These are phyloP conservation scores for Intubia oerlemansii DNA, from an alignment of 2,329 filamentous ascomycete species.

Conservation along the genomic window DNA sequence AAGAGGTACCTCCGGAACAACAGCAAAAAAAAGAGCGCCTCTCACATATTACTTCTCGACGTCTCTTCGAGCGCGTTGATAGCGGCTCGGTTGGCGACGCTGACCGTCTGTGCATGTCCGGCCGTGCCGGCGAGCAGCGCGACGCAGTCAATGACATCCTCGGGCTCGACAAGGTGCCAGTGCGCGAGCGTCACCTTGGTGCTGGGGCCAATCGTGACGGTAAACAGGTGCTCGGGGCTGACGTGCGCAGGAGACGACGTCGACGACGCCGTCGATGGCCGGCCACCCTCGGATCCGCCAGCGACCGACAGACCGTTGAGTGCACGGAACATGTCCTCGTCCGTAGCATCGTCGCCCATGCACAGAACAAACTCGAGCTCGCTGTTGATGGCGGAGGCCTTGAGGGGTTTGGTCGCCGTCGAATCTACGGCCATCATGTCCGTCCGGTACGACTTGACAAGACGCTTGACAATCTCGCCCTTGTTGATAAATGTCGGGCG, in stretches of 20 bases:
- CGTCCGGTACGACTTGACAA: conserved; percentile 52
- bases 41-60: too few species aligned
- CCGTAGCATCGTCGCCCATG: conserved; percentile 86
- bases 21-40: too few species aligned
- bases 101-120: too few species aligned
- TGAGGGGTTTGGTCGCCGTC: background rate
- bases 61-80: too few species aligned
- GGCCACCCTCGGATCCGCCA: too few species aligned
- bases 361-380: conserved; percentile 75
- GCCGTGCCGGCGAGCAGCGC: conserved; percentile 30
- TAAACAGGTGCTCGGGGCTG: conserved; percentile 52
- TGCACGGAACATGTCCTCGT: conserved; percentile 90
- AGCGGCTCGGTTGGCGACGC: too few species aligned
- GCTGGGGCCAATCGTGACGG: conserved; percentile 77
- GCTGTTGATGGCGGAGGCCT: conserved; percentile 13
- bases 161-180: conserved; percentile 76
- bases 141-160: conserved; percentile 59
- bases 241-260: too few species aligned
- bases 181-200: conserved; percentile 79
- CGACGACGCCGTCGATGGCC: too few species aligned
- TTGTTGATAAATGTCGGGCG: conserved; percentile 97
- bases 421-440: conserved; percentile 9
- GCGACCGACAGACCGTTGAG: conserved; percentile 35
- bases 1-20: too few species aligned
- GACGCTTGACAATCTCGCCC: conserved; percentile 73